Evolutionary conservation across 306 rosid genomes (phyloP).

Genomic region (Trifolium fragiferum): DNA sequence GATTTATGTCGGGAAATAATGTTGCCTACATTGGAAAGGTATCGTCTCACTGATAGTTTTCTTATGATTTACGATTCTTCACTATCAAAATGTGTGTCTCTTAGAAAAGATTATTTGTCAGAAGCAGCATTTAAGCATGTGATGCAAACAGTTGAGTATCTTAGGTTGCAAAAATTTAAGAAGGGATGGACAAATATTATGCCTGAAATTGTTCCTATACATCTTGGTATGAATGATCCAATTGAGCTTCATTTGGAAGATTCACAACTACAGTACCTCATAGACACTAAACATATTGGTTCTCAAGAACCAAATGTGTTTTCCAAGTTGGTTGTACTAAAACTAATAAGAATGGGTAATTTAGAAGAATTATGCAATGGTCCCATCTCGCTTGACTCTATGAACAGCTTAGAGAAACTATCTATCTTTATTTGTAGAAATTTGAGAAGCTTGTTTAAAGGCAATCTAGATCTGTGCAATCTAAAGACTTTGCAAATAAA

Average conservation of each 20-base stretch:
- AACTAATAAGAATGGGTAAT: fast-evolving
- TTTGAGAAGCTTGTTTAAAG: not conserved
- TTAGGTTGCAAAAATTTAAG: no score
- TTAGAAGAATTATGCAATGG: slow-evolving; percentile 3
- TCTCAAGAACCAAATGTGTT: not conserved
- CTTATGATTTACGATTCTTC: no score
- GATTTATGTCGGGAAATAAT: no score
- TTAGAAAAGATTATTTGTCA: no score
- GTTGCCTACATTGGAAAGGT: no score
- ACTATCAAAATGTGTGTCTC: no score
- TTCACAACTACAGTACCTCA: not conserved
- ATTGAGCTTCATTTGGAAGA: fast-evolving
- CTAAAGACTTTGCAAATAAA: fast-evolving
- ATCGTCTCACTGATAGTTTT: no score
- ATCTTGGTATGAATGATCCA: not conserved
- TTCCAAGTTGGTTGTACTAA: not conserved
- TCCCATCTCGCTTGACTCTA: not conserved
- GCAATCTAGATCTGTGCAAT: not conserved
- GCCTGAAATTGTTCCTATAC: not conserved
- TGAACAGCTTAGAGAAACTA: not conserved
- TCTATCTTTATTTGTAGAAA: fast-evolving
- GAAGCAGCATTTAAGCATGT: no score
- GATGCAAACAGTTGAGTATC: no score
- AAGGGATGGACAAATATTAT: slow-evolving; percentile 4
- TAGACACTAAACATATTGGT: not conserved